Conservation (phyloP, 345 rosid species). For the Limnanthes douglasii region DNA sequence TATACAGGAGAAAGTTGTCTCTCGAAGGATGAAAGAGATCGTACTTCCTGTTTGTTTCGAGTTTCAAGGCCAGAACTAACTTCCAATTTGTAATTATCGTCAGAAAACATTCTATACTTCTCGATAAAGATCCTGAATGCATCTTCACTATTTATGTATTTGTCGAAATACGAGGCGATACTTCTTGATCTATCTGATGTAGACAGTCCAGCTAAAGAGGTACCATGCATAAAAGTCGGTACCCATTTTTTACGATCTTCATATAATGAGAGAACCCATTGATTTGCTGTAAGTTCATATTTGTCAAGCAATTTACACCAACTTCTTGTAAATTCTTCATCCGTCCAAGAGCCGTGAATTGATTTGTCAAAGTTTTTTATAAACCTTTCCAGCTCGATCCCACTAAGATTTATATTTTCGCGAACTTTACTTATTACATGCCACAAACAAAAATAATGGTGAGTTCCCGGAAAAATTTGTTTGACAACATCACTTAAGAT, state of each 20-base stretch:
- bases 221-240: slow-evolving; percentile 19
- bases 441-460: slow-evolving; percentile 23
- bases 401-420: slow-evolving; percentile 21
- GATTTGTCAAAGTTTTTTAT: slow-evolving; percentile 23
- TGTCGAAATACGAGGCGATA: slow-evolving; percentile 11
- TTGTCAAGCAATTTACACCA: slow-evolving; percentile 26
- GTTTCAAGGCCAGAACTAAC: slow-evolving; percentile 25
- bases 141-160: slow-evolving; percentile 12
- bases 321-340: slow-evolving; percentile 23
- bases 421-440: slow-evolving; percentile 17
- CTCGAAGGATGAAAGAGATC: slow-evolving; percentile 29
- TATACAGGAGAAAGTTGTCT: slow-evolving; percentile 28
- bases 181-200: slow-evolving; percentile 11
- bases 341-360: slow-evolving; percentile 27
- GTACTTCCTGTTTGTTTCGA: slow-evolving; percentile 25
- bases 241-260: slow-evolving; percentile 36
- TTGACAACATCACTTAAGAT: slow-evolving; percentile 14
- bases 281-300: slow-evolving; percentile 25
- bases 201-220: slow-evolving; percentile 19
- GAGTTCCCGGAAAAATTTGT: slow-evolving; percentile 25
- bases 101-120: slow-evolving; percentile 19
- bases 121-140: slow-evolving; percentile 26
- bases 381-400: slow-evolving; percentile 20
- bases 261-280: slow-evolving; percentile 27
- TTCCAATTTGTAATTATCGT: slow-evolving; percentile 24